Evolutionary conservation across 352 stramenopile genomes (phyloP), one percentile per base, ranked within the genome.

Genomic region (Phytophthora ramorum): DNA sequence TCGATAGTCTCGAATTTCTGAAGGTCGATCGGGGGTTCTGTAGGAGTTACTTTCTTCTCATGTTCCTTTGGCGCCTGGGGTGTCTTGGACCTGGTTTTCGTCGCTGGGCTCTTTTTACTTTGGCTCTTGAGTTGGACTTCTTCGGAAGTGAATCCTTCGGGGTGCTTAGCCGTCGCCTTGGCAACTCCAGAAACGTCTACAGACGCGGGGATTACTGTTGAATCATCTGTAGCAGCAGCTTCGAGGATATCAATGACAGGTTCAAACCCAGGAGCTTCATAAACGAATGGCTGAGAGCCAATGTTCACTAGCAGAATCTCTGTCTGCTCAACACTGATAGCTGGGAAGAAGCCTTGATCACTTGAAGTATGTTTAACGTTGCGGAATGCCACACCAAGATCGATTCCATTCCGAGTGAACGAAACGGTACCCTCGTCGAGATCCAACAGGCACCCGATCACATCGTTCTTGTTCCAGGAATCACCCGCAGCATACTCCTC

Each of bases 381-480:
- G 1, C 64, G 63, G 40, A 91, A 96, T 22, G 88, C 88, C 5
- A 82, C 71, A 37, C 78, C 86, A 30, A 96, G 58, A 37, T 71
- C 49, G 38, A 86, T 61, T 7, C 94, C 94, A 61, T 98, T 98
- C 16, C 82, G 73, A 16, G 87, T 85, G 56, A 98, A 98, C 30
- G 75, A 67, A 43, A 97, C 81, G 1, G 64, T 80, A 2, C 84
- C 81, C 3, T 69, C 74, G 56, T 96, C 86, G 0, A 91, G 63
- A 58, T 98, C 88, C 17, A 97, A 38, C 28, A 93, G 50, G 58
- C 92, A 97, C 13, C 92, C 90, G 32, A 98, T 87, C 30, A 98
- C 82, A 52, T 98, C 93, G 40, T 90, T 89, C 45, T 78, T 77
- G 32, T 78, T 66, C 92, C 92, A 98, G 14, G 63, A 46, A 30